Conservation (phyloP, 108 stramenopile species). For the Aureococcus anophagefferens region DNA sequence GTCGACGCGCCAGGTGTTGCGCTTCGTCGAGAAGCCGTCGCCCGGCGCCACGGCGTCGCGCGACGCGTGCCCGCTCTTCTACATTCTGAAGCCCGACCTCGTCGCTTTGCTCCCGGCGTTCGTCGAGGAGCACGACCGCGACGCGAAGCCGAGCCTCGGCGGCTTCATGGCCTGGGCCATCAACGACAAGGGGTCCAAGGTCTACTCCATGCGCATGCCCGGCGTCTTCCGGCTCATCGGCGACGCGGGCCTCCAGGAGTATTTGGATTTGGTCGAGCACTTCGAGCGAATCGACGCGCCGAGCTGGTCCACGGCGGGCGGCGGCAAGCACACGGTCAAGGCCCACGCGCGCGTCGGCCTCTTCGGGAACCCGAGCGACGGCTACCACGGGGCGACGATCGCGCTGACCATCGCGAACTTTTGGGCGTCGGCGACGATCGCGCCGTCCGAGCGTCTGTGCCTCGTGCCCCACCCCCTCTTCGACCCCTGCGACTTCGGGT, state of each 20-base stretch:
- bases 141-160: not conserved
- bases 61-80: constrained; percentile 10
- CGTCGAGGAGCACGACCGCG: not conserved
- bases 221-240: constrained; percentile 10
- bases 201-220: constrained; percentile 8
- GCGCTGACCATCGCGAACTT: constrained; percentile 23
- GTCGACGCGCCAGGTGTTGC: not conserved
- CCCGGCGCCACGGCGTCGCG: not conserved
- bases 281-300: constrained; percentile 8
- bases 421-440: constrained; percentile 8
- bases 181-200: not conserved
- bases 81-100: constrained; percentile 4
- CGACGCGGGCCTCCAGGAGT: constrained; percentile 8
- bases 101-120: not conserved
- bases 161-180: constrained; percentile 1
- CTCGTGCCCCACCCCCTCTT: constrained; percentile 16
- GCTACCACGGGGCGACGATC: constrained; percentile 23
- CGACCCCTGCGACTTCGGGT: constrained; percentile 13
- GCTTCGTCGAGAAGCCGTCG: constrained; percentile 5
- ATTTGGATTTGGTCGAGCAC: not conserved
- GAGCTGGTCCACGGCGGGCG: not conserved
- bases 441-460: not conserved
- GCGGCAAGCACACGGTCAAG: not conserved
- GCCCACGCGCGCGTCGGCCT: constrained; percentile 23
- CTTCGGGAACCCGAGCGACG: constrained; percentile 30